phyloP scores from a whole-genome alignment of 2,329 filamentous ascomycete genomes.

The Thielaviopsis punctulata region DNA sequence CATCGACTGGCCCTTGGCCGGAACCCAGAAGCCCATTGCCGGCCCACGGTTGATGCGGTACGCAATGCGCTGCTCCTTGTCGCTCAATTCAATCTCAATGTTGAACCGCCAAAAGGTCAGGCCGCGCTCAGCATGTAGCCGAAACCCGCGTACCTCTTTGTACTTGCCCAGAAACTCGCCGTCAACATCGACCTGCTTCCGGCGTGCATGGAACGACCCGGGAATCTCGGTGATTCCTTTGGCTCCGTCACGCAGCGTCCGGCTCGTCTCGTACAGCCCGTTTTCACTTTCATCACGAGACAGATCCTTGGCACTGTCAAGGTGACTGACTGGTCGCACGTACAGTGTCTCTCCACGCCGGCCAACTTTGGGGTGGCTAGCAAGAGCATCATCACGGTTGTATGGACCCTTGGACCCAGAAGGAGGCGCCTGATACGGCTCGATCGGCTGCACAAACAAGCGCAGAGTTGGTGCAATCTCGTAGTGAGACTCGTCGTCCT shows the following conservation, averaged over 20 bases:
- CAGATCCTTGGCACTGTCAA: constrained; percentile 61
- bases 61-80: constrained; percentile 67
- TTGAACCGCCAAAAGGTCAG: constrained; percentile 97
- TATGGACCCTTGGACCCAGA: constrained; percentile 37
- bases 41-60: constrained; percentile 92
- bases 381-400: constrained; percentile 78
- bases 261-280: constrained; percentile 61
- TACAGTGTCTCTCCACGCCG: constrained; percentile 74
- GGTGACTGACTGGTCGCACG: constrained; percentile 73
- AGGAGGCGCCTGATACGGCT: constrained; percentile 48
- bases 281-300: constrained; percentile 64
- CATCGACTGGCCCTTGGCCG: constrained; percentile 69
- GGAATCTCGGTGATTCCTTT: constrained; percentile 30
- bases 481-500: constrained; percentile 70
- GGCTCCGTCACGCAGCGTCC: constrained; percentile 32
- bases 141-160: constrained; percentile 65
- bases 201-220: constrained; percentile 35
- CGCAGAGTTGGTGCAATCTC: constrained; percentile 61
- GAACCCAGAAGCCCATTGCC: constrained; percentile 85
- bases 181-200: constrained; percentile 40
- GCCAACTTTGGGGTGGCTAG: constrained; percentile 71
- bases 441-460: constrained; percentile 74
- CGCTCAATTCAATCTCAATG: constrained; percentile 71
- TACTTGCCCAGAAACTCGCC: constrained; percentile 70
- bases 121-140: constrained; percentile 70